Conservation (phyloP, 805 yeast genomes). For the Barnettozyma botsteinii region DNA sequence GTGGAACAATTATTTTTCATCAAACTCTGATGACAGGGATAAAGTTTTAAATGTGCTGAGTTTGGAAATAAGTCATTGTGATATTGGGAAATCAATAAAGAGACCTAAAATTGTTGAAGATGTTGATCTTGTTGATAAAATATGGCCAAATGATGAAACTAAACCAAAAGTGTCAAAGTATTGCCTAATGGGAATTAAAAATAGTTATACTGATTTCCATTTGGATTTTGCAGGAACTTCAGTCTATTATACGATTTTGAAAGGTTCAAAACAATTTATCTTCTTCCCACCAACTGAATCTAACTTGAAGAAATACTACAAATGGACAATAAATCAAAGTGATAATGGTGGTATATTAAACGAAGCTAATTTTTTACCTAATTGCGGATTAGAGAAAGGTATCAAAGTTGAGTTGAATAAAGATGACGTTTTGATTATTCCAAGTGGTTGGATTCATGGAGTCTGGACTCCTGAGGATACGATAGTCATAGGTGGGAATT, state of each 20-base stretch:
- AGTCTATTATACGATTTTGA: constrained; percentile 76
- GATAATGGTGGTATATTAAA: constrained; percentile 1
- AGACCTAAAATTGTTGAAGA: constrained; percentile 64
- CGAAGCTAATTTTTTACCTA: constrained; percentile 7
- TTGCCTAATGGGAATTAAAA: constrained; percentile 77
- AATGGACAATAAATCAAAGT: constrained; percentile 52
- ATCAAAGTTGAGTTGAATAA: constrained; percentile 45
- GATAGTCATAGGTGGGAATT: constrained; percentile 84
- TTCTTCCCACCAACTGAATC: constrained; percentile 70
- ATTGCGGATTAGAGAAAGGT: constrained; percentile 34
- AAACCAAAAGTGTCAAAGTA: constrained; percentile 67
- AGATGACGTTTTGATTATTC: constrained; percentile 78
- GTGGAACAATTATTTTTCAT: constrained; percentile 69
- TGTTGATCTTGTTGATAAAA: constrained; percentile 62
- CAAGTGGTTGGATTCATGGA: constrained; percentile 92
- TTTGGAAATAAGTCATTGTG: constrained; percentile 63
- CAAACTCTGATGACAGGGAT: constrained; percentile 43
- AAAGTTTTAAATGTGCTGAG: constrained; percentile 76
- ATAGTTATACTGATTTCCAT: constrained; percentile 85
- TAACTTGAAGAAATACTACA: constrained; percentile 55
- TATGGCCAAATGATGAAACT: constrained; percentile 42
- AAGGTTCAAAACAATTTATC: constrained; percentile 70
- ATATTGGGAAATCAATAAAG: constrained; percentile 38
- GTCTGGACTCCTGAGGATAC: constrained; percentile 81
- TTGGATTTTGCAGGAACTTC: constrained; percentile 91